phyloP scores from a whole-genome alignment of 164 flowering plant species.

The Magnolia kwangsiensis region DNA sequence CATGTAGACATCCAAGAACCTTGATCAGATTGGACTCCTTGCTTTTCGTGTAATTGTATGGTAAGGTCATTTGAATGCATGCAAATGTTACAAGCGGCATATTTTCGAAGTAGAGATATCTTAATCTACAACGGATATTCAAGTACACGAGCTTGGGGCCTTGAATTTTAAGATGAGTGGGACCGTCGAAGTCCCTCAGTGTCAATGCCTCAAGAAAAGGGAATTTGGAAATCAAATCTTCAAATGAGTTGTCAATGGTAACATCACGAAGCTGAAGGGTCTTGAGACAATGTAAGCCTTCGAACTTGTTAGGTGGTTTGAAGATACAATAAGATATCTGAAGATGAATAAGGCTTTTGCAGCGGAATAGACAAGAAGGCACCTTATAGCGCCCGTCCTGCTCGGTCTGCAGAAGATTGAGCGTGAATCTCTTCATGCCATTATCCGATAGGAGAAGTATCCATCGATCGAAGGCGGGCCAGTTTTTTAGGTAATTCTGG shows the following conservation, averaged over 20 bases:
- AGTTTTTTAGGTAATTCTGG: conserved; percentile 27
- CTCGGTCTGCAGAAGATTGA: conserved; percentile 49
- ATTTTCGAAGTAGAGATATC: too few species aligned
- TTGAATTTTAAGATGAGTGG: conserved; percentile 4
- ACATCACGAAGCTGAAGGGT: conserved; percentile 55
- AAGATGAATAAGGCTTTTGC: conserved; percentile 39
- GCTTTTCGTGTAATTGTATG: too few species aligned
- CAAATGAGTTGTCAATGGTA: conserved; percentile 35
- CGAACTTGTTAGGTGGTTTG: conserved; percentile 40
- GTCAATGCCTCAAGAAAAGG: conserved; percentile 15
- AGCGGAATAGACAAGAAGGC: conserved; percentile 57
- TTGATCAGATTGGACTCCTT: too few species aligned
- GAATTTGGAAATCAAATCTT: conserved; percentile 8
- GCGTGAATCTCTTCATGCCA: conserved; percentile 44
- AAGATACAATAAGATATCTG: conserved; percentile 60
- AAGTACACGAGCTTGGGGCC: conserved; percentile 5
- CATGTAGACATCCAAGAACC: too few species aligned
- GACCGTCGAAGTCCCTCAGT: conserved; percentile 4
- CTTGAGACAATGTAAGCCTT: conserved; percentile 47
- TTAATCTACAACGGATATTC: too few species aligned
- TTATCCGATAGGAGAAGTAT: conserved; percentile 53
- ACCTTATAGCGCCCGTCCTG: conserved; percentile 32
- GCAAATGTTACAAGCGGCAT: too few species aligned
- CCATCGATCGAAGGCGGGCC: conserved; percentile 69
- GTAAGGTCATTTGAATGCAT: too few species aligned